phyloP scores from a whole-genome alignment of 2,329 filamentous ascomycete genomes.

The Talaromyces sp. region DNA sequence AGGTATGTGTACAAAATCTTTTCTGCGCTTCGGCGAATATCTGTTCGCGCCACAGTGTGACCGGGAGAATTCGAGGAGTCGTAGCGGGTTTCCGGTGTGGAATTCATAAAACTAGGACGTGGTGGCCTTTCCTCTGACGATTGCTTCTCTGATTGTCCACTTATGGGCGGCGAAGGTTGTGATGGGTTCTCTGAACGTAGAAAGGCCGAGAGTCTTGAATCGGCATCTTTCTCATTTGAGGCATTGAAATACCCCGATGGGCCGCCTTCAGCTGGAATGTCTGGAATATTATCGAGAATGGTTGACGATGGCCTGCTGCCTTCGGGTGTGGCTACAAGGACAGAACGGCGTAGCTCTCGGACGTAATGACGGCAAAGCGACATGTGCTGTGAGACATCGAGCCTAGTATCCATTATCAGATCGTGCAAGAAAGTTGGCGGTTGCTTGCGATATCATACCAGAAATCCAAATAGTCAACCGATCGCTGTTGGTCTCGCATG shows the following conservation, averaged over 20 bases:
- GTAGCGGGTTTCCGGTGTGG: constrained; percentile 57
- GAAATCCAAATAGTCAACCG: constrained; percentile 96
- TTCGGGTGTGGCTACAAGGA: constrained; percentile 88
- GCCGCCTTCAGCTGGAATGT: constrained; percentile 46
- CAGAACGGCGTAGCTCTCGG: constrained; percentile 85
- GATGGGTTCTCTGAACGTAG: constrained; percentile 57
- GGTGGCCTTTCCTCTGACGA: constrained; percentile 45
- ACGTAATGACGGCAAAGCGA: constrained; percentile 94
- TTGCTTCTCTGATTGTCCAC: constrained; percentile 42
- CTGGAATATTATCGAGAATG: constrained; percentile 67
- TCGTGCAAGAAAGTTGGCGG: constrained; percentile 10
- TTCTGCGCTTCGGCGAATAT: constrained; percentile 89
- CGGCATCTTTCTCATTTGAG: constrained; percentile 70
- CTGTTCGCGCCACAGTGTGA: constrained; percentile 78
- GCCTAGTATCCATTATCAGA: constrained; percentile 53
- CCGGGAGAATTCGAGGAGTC: constrained; percentile 73
- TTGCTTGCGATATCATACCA: constrained; percentile 60
- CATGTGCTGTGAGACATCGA: constrained; percentile 99
- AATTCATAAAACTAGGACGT: constrained; percentile 58
- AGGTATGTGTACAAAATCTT: constrained; percentile 99
- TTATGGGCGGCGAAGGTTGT: constrained; percentile 51
- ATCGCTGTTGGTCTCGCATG: constrained; percentile 97
- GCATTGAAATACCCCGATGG: constrained; percentile 55
- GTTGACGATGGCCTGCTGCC: constrained; percentile 78
- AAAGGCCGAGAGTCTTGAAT: constrained; percentile 87